A percentile compares a stretch with the other conserved stretches of the same genome.
Conservation (phyloP, 2,329 filamentous ascomycete genomes). For the Cladosporium velox region DNA sequence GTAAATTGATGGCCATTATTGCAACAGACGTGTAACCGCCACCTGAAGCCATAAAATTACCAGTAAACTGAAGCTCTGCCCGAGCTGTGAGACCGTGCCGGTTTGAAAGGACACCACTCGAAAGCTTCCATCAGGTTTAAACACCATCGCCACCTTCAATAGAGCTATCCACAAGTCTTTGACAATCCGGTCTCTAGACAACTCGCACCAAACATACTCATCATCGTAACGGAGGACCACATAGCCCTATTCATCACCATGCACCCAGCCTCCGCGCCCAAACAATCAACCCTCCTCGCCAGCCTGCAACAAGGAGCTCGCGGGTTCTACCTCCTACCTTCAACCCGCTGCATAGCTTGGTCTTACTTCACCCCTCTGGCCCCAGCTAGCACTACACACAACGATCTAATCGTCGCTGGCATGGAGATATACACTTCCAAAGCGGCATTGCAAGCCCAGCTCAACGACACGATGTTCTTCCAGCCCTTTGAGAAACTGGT, state of each 20-base stretch:
- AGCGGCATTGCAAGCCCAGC: slow-evolving; percentile 28
- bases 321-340: slow-evolving; percentile 31
- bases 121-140: too few relatives aligned
- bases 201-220: not conserved
- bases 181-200: not conserved
- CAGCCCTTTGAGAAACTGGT: slow-evolving; percentile 30
- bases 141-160: too few relatives aligned
- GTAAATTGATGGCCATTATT: not conserved
- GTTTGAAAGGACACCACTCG: too few relatives aligned
- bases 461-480: slow-evolving; percentile 33
- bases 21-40: not conserved
- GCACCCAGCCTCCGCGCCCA: slow-evolving; percentile 28
- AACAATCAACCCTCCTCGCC: slow-evolving; percentile 27
- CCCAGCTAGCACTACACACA: not conserved
- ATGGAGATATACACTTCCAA: slow-evolving; percentile 34
- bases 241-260: slow-evolving; percentile 32
- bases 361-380: slow-evolving; percentile 24
- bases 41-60: not conserved
- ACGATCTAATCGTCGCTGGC: slow-evolving; percentile 26
- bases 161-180: not conserved
- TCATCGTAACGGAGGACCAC: slow-evolving; percentile 21
- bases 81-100: not conserved
- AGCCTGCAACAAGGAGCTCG: slow-evolving; percentile 29
- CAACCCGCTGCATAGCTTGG: slow-evolving; percentile 28
- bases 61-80: not conserved